phyloP scores from a whole-genome alignment of 768 basidiomycete species.

The Royoungia palumana region DNA sequence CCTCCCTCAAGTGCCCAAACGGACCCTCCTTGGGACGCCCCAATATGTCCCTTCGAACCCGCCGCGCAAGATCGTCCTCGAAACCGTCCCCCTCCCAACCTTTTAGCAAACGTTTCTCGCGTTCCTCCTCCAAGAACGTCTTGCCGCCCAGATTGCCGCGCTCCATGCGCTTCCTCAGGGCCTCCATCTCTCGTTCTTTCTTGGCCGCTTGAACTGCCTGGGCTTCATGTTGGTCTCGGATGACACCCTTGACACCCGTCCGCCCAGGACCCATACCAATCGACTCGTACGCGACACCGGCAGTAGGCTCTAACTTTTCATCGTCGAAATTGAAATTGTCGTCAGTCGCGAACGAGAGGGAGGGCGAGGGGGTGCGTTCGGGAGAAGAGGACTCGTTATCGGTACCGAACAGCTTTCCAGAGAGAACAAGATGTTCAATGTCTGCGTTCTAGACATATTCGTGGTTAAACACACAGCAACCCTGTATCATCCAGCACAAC shows the following conservation, averaged over 20 bases:
- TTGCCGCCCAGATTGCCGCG: constrained; percentile 61
- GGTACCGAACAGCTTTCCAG: constrained; percentile 70
- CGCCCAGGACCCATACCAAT: constrained; percentile 86
- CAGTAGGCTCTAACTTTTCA: constrained; percentile 45
- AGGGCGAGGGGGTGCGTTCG: constrained; percentile 56
- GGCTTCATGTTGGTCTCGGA: constrained; percentile 76
- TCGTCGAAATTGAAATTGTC: constrained; percentile 42
- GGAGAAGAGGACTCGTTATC: constrained; percentile 58
- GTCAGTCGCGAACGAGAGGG: constrained; percentile 22
- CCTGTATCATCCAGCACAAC: background rate
- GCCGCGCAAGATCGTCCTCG: constrained; percentile 14
- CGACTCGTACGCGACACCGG: constrained; percentile 40
- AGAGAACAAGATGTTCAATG: constrained; percentile 71
- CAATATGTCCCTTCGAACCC: constrained; percentile 37
- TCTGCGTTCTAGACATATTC: constrained; percentile 35
- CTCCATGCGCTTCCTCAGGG: constrained; percentile 57
- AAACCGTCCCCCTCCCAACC: constrained; percentile 37
- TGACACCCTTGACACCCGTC: constrained; percentile 87
- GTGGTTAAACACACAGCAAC: background rate
- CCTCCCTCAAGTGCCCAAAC: constrained; percentile 80
- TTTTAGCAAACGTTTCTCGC: constrained; percentile 48
- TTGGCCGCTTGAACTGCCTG: constrained; percentile 50
- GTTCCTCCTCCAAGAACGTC: constrained; percentile 76
- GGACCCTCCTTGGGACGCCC: constrained; percentile 49
- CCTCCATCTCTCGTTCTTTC: constrained; percentile 49